phyloP scores from a whole-genome alignment of 2,329 filamentous ascomycete species.

The Pseudonectria foliicola region DNA sequence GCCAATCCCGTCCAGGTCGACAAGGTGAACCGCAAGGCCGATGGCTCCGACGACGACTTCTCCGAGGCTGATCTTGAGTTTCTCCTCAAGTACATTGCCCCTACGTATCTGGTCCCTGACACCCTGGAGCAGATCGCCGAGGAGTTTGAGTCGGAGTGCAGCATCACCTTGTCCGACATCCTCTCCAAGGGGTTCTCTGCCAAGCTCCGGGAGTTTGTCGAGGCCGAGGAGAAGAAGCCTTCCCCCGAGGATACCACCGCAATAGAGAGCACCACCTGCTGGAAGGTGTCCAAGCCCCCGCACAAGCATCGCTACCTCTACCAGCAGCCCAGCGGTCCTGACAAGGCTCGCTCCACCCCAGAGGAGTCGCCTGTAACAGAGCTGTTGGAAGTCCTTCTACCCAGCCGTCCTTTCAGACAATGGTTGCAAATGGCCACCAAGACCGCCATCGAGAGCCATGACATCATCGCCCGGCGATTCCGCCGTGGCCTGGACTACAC shows the following conservation, averaged over 20 bases:
- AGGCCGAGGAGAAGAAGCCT: constrained; percentile 50
- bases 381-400: constrained; percentile 73
- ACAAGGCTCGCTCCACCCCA: constrained; percentile 28
- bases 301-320: constrained; percentile 95
- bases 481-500: constrained; percentile 85
- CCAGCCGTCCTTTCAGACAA: constrained; percentile 77
- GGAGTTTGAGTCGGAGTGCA: constrained; percentile 75
- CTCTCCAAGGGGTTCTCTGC: constrained; percentile 70
- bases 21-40: constrained; percentile 13
- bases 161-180: constrained; percentile 73
- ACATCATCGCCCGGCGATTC: constrained; percentile 81
- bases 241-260: constrained; percentile 42
- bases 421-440: constrained; percentile 83
- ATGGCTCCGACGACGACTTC: constrained; percentile 49
- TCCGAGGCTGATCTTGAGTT: constrained; percentile 81
- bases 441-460: constrained; percentile 63
- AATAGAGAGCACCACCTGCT: constrained; percentile 53
- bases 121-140: constrained; percentile 76
- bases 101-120: constrained; percentile 86
- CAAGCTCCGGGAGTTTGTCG: constrained; percentile 64
- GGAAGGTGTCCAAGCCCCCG: constrained; percentile 77
- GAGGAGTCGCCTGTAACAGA: constrained; percentile 61
- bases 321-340: constrained; percentile 47
- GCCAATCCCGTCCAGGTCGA: constrained; percentile 45
- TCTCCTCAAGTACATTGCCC: constrained; percentile 80